Base-by-base conservation (phyloP, 140 eudicot genomes). In the Anethum foeniculum region DNA sequence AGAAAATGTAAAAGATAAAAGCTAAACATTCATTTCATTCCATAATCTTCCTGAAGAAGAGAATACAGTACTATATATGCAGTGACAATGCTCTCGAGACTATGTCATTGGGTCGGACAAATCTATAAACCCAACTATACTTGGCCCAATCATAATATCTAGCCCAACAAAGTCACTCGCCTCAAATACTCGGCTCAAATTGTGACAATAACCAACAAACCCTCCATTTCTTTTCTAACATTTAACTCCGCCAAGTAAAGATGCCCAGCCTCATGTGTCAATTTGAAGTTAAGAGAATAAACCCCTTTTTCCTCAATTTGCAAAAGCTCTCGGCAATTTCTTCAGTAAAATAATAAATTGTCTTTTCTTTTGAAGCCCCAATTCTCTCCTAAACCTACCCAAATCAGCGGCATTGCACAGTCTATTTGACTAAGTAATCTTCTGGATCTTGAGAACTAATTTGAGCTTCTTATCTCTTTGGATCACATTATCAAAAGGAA, bases 271-370 rank as follows among this genome's bases (percentile, higher is more conserved):
- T 96, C 98, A 1, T 92, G 92, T 1, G 99, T 96, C 76, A 96
- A 58, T 75, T 87, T 96, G 41, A 96, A 93, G 83, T 74, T 84
- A 64, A 96, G 91, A 0, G 95, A 84, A 71, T 86, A 96, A 81
- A 77, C 99, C 78, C 99, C 99, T 89, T 96, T 93, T 83, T 96
- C 98, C 83, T 88, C 94, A 77, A 96, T 87, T 90, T 96, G n/a
- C 89, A 79, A 96, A 96, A 15, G 93, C 98, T 0, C 87, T 95
- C 0, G 99, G 99, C 76, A 93, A 96, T 82, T 91, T 96, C 86
- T 84, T 86, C 79, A 96, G 76, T 25, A 96, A 56, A 1, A 94
- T 90, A 7, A 96, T 90, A 79, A 96, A 96, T 0, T 97, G 81
- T 77, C 98, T 78, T 36, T 86, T 90, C 80, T 86, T 93, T 15